Conservation (phyloP, 352 stramenopile species). For the Phytopythium litorale region DNA sequence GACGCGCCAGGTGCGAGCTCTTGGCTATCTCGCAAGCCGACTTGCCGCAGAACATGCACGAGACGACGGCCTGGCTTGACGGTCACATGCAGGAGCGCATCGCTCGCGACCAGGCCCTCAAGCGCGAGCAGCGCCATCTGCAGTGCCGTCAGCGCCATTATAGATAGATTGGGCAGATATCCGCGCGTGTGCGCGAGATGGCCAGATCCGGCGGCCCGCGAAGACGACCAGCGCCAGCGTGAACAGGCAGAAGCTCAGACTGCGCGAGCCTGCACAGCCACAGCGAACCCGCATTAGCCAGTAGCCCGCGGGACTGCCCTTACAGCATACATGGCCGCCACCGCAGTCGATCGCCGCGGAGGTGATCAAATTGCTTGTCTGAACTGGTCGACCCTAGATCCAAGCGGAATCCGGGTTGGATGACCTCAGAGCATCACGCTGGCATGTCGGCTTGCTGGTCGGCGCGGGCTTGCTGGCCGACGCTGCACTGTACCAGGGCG, state of each 20-base stretch:
- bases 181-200: constrained; percentile 49
- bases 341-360: too few relatives aligned
- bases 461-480: too few relatives aligned
- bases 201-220: constrained; percentile 45
- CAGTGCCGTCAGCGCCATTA: constrained; percentile 48
- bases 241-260: constrained; percentile 53
- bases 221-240: constrained; percentile 51
- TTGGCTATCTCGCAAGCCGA: constrained; percentile 60
- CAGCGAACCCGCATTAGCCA: constrained; percentile 23
- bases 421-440: too few relatives aligned
- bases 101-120: constrained; percentile 59
- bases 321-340: too few relatives aligned
- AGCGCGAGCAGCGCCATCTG: constrained; percentile 66
- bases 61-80: constrained; percentile 69
- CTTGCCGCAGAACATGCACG: constrained; percentile 65
- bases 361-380: too few relatives aligned
- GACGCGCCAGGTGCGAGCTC: constrained; percentile 25
- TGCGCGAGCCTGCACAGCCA: constrained; percentile 48
- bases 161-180: constrained; percentile 55
- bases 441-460: too few relatives aligned
- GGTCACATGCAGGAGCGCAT: constrained; percentile 49
- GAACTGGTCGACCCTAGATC: too few relatives aligned
- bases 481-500: too few relatives aligned
- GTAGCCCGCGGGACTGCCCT: constrained; percentile 36
- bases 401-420: too few relatives aligned